Evolutionary conservation across 2,329 filamentous ascomycete genomes (phyloP), one percentile per base, ranked within the genome.

Genomic region (Fusarium newnesense): DNA sequence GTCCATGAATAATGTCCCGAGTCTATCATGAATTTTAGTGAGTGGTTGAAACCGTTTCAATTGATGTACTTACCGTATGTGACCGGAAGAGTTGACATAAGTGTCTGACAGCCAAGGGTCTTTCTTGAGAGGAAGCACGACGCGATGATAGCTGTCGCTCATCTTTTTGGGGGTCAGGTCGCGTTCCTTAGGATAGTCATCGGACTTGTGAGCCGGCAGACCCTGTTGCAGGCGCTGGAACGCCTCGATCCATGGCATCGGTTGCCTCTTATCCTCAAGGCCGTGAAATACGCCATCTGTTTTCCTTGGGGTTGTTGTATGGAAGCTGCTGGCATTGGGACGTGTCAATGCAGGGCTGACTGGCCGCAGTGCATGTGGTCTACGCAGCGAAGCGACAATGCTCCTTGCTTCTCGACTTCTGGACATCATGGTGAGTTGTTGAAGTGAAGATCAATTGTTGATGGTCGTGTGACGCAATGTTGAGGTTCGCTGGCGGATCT

Each of bases 1-100:
- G 71, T 95, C 93, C 92, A 95, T 95, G 69, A 95, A 89, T 21
- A 95, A 84, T 0, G 92, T 91, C 1, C 93, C 93, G 12, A 95
- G 85, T 60, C 78, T 79, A 32, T 9, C 10, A 1, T 7, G 2
- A 50, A 4, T 43, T n/a, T 49, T 13, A 28, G 28, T 18, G 24
- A 4, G 21, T 37, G 9, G 3, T 3, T 18, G 15, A 16, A 26
- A 36, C 21, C 11, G 15, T 19, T 7, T 34, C 13, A 12, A 24
- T 21, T 11, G 28, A 16, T 9, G 7, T 3, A 32, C 9, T 12
- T 77, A 72, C 78, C 91, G 87, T 74, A 95, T 92, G 75, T 94
- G 92, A 0, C 93, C 93, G 1, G 90, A 90, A 2, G 92, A 88
- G 81, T 95, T 95, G 77, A 94, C 88, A 78, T 95, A 95, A 1